Conservation (phyloP, 306 rosid species). For the Dryas alaskensis region DNA sequence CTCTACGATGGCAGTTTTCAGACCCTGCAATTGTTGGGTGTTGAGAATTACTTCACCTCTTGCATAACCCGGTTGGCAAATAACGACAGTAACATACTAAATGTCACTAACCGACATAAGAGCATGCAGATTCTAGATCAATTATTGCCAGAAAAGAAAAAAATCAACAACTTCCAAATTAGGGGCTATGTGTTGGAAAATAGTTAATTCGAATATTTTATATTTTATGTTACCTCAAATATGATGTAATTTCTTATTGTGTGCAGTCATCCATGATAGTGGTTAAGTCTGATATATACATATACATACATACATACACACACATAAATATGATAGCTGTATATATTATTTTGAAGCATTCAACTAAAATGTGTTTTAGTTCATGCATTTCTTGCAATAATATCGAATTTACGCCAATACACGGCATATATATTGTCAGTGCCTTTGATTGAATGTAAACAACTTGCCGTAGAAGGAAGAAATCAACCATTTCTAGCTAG, state of each 20-base stretch:
- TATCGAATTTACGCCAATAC: not conserved
- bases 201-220: too few species aligned
- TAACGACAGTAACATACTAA: not conserved
- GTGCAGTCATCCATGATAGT: not conserved
- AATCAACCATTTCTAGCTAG: not conserved
- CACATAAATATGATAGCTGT: not conserved
- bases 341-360: not conserved
- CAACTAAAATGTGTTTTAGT: not conserved
- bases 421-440: not conserved
- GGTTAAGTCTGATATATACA: too few species aligned
- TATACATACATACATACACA: too few species aligned
- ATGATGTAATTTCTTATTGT: not conserved
- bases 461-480: not conserved
- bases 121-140: not conserved
- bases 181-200: not conserved
- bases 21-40: conserved; percentile 56
- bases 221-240: too few species aligned
- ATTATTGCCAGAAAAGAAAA: not conserved
- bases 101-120: not conserved
- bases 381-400: not conserved
- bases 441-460: not conserved
- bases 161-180: not conserved
- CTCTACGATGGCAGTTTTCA: conserved; percentile 89
- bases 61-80: too few species aligned
- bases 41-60: not conserved